phyloP scores from a whole-genome alignment of 768 basidiomycete species.

The Russula lepida region DNA sequence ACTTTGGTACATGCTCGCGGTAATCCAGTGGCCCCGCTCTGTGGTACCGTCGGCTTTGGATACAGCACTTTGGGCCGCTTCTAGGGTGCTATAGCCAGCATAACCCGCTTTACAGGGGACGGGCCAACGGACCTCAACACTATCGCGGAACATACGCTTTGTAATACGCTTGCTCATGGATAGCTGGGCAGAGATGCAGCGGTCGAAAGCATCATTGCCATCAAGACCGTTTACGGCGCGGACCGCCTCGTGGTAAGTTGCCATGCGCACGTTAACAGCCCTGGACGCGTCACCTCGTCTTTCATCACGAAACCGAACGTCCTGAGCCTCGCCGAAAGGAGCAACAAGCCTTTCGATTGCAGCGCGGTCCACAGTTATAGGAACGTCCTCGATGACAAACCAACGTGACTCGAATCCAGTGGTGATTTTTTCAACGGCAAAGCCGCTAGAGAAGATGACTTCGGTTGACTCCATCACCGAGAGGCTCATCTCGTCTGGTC shows the following conservation, averaged over 20 bases:
- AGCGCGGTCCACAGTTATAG: conserved; percentile 27
- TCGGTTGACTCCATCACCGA: conserved; percentile 47
- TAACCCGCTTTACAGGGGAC: conserved; percentile 50
- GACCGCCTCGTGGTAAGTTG: conserved; percentile 40
- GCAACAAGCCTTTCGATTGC: conserved; percentile 34
- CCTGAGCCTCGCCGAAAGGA: conserved; percentile 41
- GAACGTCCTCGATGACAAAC: conserved; percentile 47
- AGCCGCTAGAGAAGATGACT: conserved; percentile 52
- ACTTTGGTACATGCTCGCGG: conserved; percentile 45
- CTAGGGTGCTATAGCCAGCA: conserved; percentile 48
- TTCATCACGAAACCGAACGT: conserved; percentile 25
- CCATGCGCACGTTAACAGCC: conserved; percentile 40
- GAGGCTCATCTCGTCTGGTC: conserved; percentile 20
- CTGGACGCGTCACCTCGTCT: conserved; percentile 19
- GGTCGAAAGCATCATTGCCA: conserved; percentile 33
- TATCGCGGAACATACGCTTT: conserved; percentile 42
- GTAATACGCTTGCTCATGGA: conserved; percentile 33
- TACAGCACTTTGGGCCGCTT: conserved; percentile 46
- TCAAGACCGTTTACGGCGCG: conserved; percentile 47
- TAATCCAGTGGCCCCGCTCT: conserved; percentile 35
- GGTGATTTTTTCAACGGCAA: conserved; percentile 43
- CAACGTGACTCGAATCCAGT: conserved; percentile 68
- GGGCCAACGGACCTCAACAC: conserved; percentile 52
- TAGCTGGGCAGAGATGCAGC: conserved; percentile 38
- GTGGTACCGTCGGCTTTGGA: conserved; percentile 31